Conservation (phyloP, 2,329 filamentous ascomycete species). For the Xylogone sp. region DNA sequence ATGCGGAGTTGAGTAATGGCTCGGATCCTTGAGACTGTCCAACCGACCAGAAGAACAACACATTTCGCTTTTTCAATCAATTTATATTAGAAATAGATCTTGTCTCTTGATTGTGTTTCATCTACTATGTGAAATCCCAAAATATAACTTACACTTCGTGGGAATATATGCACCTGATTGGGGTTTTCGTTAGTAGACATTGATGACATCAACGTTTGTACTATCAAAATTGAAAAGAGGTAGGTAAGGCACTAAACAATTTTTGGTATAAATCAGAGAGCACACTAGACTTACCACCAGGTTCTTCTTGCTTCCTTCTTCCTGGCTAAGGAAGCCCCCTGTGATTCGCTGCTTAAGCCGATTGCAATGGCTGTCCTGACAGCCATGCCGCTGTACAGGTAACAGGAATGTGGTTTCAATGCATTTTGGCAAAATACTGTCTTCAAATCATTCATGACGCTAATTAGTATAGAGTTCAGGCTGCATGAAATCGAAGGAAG, state of each 20-base stretch:
- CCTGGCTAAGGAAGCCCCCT: background rate
- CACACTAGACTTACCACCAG: background rate
- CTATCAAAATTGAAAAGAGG: no score
- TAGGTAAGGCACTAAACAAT: no score
- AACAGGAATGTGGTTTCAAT: constrained; percentile 30
- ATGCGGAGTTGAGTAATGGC: background rate
- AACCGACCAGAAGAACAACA: background rate
- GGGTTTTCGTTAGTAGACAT: no score
- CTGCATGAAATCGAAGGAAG: no score
- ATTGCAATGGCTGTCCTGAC: constrained; percentile 30
- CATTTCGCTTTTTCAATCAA: background rate
- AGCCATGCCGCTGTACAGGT: constrained; percentile 32
- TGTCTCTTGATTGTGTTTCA: no score
- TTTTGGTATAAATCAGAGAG: no score
- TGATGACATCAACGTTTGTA: no score
- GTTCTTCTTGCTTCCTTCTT: background rate
- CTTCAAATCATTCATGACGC: no score
- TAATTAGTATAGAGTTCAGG: no score
- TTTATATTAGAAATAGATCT: no score
- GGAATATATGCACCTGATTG: constrained; percentile 1
- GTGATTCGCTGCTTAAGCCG: constrained; percentile 18
- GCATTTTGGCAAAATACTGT: constrained; percentile 29
- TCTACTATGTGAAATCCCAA: no score
- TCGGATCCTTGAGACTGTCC: background rate
- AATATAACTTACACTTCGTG: constrained; percentile 8